Conservation (phyloP, 108 stramenopile species). For the Skeletonema potamos region DNA sequence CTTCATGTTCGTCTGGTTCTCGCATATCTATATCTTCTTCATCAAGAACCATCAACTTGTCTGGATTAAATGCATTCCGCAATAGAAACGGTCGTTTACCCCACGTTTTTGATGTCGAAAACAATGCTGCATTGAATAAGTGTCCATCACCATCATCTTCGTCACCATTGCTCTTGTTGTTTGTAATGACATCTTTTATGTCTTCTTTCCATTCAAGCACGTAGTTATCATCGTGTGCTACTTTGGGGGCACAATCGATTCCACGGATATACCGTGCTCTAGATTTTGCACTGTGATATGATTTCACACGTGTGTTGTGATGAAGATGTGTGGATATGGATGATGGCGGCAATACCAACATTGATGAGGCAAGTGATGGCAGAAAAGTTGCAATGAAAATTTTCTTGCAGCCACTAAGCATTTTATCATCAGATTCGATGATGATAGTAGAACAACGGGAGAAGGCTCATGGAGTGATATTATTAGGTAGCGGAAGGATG, state of each 20-base stretch:
- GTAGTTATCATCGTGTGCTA: not conserved
- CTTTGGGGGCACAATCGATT: not conserved
- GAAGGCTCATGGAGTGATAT: too few relatives aligned
- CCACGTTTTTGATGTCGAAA: constrained; percentile 55
- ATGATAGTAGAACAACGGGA: too few relatives aligned
- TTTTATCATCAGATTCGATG: not conserved
- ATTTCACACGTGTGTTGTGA: not conserved
- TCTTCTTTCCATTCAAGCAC: not conserved
- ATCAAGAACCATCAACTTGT: constrained; percentile 4
- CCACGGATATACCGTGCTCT: too few relatives aligned
- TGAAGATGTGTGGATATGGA: not conserved
- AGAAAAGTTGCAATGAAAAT: not conserved
- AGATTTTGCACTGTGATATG: not conserved
- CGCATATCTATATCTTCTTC: not conserved
- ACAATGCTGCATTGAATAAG: constrained; percentile 7
- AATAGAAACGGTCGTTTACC: constrained; percentile 63
- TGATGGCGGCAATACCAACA: not conserved
- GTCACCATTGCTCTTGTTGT: not conserved
- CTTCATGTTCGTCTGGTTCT: not conserved
- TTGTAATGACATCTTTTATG: not conserved
- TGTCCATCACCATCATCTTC: not conserved
- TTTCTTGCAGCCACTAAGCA: not conserved
- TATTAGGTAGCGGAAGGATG: too few relatives aligned
- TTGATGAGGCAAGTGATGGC: not conserved
- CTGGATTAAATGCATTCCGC: constrained; percentile 54